phyloP scores from a whole-genome alignment of 139 green algal species.

The Pseudopediastrum boryanum region DNA sequence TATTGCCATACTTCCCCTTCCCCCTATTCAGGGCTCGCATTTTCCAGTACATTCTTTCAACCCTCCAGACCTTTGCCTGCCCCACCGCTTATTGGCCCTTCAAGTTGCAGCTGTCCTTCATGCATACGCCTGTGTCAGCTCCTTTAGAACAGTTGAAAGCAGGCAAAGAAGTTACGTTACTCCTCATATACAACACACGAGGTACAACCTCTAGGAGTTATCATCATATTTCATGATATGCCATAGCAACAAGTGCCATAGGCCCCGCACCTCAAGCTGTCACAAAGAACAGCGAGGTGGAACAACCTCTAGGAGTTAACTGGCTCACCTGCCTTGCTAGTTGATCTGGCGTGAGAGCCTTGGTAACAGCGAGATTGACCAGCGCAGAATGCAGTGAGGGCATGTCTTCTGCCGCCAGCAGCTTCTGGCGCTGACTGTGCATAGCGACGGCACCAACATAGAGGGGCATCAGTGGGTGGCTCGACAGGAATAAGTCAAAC shows the following conservation, averaged over 20 bases:
- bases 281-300: no score
- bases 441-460: slow-evolving; percentile 83
- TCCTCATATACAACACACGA: not conserved
- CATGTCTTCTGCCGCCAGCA: slow-evolving; percentile 63
- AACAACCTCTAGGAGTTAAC: not conserved
- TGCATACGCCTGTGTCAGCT: no score
- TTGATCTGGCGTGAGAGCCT: slow-evolving; percentile 45
- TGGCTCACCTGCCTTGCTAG: slow-evolving; percentile 49
- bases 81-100: no score
- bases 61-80: no score
- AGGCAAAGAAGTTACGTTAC: not conserved
- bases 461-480: slow-evolving; percentile 90
- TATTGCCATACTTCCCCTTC: no score
- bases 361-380: slow-evolving; percentile 62
- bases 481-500: slow-evolving; percentile 90
- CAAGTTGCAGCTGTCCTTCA: no score
- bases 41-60: no score
- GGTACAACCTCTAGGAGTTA: not conserved
- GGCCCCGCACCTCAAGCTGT: not conserved
- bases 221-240: not conserved
- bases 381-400: slow-evolving; percentile 67
- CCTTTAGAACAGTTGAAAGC: not conserved
- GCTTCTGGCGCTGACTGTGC: slow-evolving; percentile 39
- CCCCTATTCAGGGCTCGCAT: no score
- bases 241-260: not conserved